Percentiles rank a stretch among this genome's conserved stretches.
phyloP scores from a whole-genome alignment of 495 filamentous ascomycete species.

The Podospora didyma region DNA sequence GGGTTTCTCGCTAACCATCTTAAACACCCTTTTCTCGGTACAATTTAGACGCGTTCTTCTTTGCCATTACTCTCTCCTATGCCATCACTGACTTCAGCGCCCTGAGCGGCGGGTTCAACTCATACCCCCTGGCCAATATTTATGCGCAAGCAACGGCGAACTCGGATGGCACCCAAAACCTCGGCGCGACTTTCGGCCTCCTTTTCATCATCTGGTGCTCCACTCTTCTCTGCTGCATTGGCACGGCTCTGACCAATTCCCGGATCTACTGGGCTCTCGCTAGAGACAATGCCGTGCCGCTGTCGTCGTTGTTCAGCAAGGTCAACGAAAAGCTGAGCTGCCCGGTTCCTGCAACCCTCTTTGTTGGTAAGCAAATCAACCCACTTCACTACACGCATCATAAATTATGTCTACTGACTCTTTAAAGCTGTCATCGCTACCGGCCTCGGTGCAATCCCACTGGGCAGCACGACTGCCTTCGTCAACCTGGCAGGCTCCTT shows the following conservation, averaged over 20 bases:
- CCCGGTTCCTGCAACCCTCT: slow-evolving; percentile 66
- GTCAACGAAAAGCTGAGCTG: slow-evolving; percentile 53
- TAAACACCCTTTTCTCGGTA: no score
- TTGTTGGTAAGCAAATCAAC: slow-evolving; percentile 37
- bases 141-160: slow-evolving; percentile 72
- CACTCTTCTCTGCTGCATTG: slow-evolving; percentile 58
- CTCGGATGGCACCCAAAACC: slow-evolving; percentile 23
- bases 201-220: slow-evolving; percentile 66
- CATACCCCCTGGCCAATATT: slow-evolving; percentile 73
- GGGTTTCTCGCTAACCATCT: no score
- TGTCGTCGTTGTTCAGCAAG: slow-evolving; percentile 39
- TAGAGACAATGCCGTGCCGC: slow-evolving; percentile 64
- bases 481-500: slow-evolving; percentile 70
- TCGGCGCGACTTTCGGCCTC: slow-evolving; percentile 59
- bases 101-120: slow-evolving; percentile 51
- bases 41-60: slow-evolving; percentile 57
- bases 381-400: no score
- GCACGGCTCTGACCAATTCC: slow-evolving; percentile 70
- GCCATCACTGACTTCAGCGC: slow-evolving; percentile 59
- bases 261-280: slow-evolving; percentile 83
- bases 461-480: slow-evolving; percentile 72
- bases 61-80: slow-evolving; percentile 71
- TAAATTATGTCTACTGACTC: neutral
- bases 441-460: slow-evolving; percentile 67
- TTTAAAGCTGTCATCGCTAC: slow-evolving; percentile 48